Conservation (phyloP, 345 rosid genomes). For the Boechera retrofracta region DNA sequence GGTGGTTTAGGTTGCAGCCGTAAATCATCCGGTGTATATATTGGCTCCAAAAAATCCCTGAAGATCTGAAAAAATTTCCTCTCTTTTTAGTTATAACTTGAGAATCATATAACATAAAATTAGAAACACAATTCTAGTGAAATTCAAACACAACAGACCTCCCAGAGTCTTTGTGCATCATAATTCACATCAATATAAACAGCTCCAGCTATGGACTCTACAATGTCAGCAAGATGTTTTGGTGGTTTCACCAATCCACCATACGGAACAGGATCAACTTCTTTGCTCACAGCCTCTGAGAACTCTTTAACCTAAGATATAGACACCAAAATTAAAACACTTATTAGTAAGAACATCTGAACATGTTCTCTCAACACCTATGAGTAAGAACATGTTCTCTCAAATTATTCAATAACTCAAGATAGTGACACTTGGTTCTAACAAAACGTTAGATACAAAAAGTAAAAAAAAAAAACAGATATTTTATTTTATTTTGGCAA, state of each 20-base stretch:
- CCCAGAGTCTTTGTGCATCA: constrained; percentile 61
- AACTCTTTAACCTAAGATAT: constrained; percentile 52
- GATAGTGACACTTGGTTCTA: too few species aligned
- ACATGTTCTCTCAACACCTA: background rate
- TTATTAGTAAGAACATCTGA: background rate
- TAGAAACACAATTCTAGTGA: background rate
- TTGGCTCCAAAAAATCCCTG: constrained; percentile 65
- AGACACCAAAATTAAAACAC: background rate
- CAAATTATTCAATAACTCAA: background rate
- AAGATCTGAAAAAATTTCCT: constrained; percentile 46
- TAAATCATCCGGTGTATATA: constrained; percentile 45
- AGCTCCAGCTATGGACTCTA: constrained; percentile 72
- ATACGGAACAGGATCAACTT: constrained; percentile 47
- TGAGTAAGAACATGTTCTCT: too few species aligned
- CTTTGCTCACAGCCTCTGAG: constrained; percentile 33
- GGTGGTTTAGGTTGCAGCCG: constrained; percentile 43
- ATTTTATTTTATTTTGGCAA: too few species aligned
- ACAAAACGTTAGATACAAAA: too few species aligned
- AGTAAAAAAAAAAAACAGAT: too few species aligned
- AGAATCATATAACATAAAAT: background rate
- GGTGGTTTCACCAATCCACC: constrained; percentile 67
- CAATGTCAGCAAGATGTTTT: constrained; percentile 59
- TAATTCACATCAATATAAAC: constrained; percentile 32
- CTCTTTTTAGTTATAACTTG: background rate
- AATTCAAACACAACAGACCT: constrained; percentile 47